Evolutionary conservation across 768 basidiomycete species (phyloP).

Genomic region (Kwoniella mangroviensis): DNA sequence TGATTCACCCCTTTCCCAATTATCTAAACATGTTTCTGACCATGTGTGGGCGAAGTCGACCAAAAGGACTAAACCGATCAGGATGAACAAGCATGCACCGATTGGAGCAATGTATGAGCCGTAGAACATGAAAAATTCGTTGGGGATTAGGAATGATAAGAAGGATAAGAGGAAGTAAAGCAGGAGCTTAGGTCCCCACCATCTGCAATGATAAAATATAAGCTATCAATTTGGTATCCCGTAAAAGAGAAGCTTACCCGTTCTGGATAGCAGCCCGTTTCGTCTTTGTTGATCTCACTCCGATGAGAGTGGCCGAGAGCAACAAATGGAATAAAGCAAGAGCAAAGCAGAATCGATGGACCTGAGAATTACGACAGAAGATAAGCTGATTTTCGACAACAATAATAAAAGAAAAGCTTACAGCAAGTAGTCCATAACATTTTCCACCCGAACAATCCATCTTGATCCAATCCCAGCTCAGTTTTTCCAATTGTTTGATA

Average conservation of each 20-base stretch:
- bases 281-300: conserved; percentile 85
- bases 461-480: conserved; percentile 96
- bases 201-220: conserved; percentile 62
- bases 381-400: background rate
- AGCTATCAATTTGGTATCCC: conserved; percentile 3
- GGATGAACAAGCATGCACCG: conserved; percentile 92
- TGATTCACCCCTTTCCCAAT: conserved; percentile 87
- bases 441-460: conserved; percentile 92
- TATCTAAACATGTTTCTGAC: conserved; percentile 95
- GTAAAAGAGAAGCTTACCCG: conserved; percentile 64
- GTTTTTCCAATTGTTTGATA: conserved; percentile 83
- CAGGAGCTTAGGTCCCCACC: conserved; percentile 98
- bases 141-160: conserved; percentile 91
- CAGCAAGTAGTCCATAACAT: conserved; percentile 95
- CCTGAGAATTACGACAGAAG: conserved; percentile 41
- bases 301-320: conserved; percentile 76
- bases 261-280: conserved; percentile 96
- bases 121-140: conserved; percentile 98
- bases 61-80: conserved; percentile 93
- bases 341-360: conserved; percentile 96
- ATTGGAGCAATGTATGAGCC: conserved; percentile 86
- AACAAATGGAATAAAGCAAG: conserved; percentile 85
- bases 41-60: conserved; percentile 99
- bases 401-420: conserved; percentile 59
- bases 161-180: conserved; percentile 82